phyloP scores from a whole-genome alignment of 495 filamentous ascomycete genomes.

The Immersiella caudata region DNA sequence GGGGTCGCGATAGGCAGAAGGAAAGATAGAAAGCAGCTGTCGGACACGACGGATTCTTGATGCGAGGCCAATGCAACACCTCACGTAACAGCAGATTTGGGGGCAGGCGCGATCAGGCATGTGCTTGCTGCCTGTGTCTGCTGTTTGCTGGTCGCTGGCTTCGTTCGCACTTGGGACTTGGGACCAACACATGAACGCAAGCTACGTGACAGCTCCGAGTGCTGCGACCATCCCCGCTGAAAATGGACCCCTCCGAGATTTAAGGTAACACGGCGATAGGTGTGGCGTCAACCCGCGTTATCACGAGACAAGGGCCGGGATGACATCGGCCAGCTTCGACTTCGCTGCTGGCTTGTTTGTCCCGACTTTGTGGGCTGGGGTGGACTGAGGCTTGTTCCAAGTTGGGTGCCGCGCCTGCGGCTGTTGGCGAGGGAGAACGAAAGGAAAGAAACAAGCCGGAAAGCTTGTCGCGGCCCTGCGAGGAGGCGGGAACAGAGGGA shows the following conservation, averaged over 20 bases:
- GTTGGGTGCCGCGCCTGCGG: background rate
- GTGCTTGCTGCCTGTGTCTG: background rate
- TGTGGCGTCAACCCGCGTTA: constrained; percentile 1
- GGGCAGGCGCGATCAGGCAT: background rate
- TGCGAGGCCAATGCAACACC: constrained; percentile 1
- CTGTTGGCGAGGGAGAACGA: background rate
- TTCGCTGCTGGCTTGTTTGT: background rate
- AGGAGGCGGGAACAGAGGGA: background rate
- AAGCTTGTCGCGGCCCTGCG: background rate
- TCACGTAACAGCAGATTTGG: background rate
- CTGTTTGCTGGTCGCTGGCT: background rate
- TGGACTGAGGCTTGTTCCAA: background rate
- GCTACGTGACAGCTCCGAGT: constrained; percentile 15
- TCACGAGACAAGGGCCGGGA: background rate
- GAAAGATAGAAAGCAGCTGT: background rate
- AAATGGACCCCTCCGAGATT: background rate
- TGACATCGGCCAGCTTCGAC: background rate
- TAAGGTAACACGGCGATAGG: background rate
- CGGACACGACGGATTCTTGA: background rate
- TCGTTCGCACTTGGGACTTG: background rate
- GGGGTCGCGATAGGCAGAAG: constrained; percentile 16
- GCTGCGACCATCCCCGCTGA: background rate
- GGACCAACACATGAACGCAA: background rate
- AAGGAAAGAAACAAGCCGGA: background rate
- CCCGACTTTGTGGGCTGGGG: background rate